Conservation (phyloP, 345 rosid genomes). For the Streptanthus diversifolius region DNA sequence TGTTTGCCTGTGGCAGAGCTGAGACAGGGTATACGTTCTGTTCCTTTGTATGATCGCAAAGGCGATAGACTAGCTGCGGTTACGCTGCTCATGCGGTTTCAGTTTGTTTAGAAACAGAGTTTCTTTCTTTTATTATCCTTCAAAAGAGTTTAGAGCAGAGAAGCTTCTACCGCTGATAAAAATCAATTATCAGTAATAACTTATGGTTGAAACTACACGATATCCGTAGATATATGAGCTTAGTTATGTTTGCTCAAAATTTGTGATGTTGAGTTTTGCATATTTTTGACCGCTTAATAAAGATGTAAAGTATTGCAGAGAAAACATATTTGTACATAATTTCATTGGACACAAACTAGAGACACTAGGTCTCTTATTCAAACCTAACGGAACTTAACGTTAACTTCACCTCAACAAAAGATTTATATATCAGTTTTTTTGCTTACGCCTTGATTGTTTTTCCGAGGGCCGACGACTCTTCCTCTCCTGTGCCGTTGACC, state of each 20-base stretch:
- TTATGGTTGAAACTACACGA: not conserved
- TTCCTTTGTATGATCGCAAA: constrained; percentile 55
- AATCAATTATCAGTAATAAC: not conserved
- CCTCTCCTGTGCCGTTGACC: constrained; percentile 56
- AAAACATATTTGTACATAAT: too few relatives aligned
- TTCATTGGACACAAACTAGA: too few relatives aligned
- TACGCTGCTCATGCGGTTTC: constrained; percentile 62
- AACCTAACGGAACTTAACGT: too few relatives aligned
- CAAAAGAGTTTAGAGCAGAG: constrained; percentile 5
- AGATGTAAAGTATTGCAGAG: too few relatives aligned
- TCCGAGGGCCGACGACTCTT: constrained; percentile 58
- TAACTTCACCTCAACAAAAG: too few relatives aligned
- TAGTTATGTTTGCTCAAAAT: not conserved
- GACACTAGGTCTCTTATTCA: too few relatives aligned
- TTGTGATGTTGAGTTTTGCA: not conserved
- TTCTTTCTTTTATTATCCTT: not conserved
- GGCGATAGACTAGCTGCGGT: constrained; percentile 45
- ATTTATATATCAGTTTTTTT: not conserved
- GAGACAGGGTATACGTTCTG: constrained; percentile 55
- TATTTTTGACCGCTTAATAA: not conserved
- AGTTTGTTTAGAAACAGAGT: constrained; percentile 34
- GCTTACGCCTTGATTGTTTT: not conserved
- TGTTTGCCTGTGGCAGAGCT: constrained; percentile 64
- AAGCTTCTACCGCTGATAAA: not conserved
- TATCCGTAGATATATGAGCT: not conserved